Base-by-base conservation (phyloP, 164 flowering plant genomes). In the Echeveria elegans region DNA sequence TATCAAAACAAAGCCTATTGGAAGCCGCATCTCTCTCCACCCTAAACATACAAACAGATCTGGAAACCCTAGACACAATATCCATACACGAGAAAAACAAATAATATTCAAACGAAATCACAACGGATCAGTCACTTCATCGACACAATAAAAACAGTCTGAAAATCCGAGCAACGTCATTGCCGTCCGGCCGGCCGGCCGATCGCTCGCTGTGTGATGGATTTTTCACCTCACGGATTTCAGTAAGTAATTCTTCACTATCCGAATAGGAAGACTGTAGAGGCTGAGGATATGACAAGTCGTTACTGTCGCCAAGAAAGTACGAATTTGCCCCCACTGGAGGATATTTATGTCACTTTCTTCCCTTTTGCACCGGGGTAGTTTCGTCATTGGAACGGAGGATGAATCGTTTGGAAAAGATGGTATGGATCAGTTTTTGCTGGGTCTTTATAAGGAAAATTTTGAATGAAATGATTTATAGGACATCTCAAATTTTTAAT, bases 31-130 rank as follows among this genome's bases (percentile, higher is more conserved):
- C 53, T 1, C 6, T 18, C 23, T 21, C 29, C 28, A 21, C 11
- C 30, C 2, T 29, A 19, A 5, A 52, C 8, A 28, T n/a, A 53
- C 3, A 56, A 26, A 26, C 61, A 28, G 61, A 56, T 56, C 61
- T 56, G 61, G 61, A 56, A 56, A 56, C 61, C 32, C 34, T 56
- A 34, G 7, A 56, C 61, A 56, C 61, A 28, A 56, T 26, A 56
- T 56, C 61, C 61, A 56, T 29, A 56, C 31, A 12, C 15, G 15
- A 14, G 28, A 26, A 56, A 53, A 24, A 28, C 5, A 56, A 1
- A 56, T 11, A 43, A 43, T 15, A 43, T 11, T 43, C 11, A 43
- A 43, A 43, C 15, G 28, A 56, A 56, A 2, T 28, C 32, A 26
- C 61, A 12, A 56, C n/a, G n/a, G n/a, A 8, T 1, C 59, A 23